Percentiles rank a stretch among this genome's conserved stretches.
phyloP scores from a whole-genome alignment of 768 basidiomycete species.

The Tricholoma sp. region DNA sequence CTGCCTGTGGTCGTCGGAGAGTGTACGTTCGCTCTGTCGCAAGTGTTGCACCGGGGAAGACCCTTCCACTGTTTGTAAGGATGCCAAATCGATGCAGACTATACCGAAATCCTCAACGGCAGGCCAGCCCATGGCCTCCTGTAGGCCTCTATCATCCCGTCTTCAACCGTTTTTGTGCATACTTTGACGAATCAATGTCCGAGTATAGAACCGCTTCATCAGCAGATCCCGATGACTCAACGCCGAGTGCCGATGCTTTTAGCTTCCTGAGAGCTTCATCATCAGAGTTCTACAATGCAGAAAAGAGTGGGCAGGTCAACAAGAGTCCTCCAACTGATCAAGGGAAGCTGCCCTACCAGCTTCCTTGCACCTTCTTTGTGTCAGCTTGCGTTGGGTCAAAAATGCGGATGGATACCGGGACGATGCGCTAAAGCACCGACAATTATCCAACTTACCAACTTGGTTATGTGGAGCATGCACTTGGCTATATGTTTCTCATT shows the following conservation, averaged over 20 bases:
- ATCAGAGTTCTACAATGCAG: neutral
- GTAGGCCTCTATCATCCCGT: neutral
- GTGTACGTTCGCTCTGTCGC: too few relatives aligned
- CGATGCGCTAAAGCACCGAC: neutral
- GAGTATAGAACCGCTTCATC: neutral
- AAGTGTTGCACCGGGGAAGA: neutral
- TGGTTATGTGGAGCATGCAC: slow-evolving; percentile 52
- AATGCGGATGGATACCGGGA: neutral
- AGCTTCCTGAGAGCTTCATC: neutral
- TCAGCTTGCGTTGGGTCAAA: neutral
- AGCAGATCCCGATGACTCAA: neutral
- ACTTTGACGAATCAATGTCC: neutral
- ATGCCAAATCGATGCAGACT: neutral
- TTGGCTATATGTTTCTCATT: slow-evolving; percentile 68
- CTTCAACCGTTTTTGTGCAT: neutral
- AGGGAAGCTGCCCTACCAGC: neutral
- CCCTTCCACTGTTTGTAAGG: neutral
- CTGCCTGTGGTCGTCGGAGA: too few relatives aligned
- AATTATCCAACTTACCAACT: slow-evolving; percentile 48
- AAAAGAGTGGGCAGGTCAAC: neutral
- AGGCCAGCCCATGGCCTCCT: neutral
- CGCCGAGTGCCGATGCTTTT: neutral
- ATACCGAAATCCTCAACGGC: neutral
- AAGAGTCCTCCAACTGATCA: neutral
- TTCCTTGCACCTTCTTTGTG: neutral